Conservation (phyloP, 1,284 basidiomycete species). For the Phellopilus nigrolimitatus region DNA sequence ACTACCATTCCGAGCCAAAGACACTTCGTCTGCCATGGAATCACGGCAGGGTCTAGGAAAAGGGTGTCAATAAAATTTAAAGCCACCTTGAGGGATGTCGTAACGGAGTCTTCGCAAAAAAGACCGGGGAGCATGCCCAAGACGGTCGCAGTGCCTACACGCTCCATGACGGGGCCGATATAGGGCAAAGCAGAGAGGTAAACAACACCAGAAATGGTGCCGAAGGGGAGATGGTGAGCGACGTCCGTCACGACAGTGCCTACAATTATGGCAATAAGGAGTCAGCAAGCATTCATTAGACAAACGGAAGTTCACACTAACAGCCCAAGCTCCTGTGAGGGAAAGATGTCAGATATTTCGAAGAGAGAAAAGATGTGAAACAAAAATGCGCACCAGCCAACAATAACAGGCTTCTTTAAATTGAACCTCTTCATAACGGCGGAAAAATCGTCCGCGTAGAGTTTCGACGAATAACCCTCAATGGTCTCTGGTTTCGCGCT, state of each 20-base stretch:
- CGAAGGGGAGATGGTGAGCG: conserved; percentile 19
- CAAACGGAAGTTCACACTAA: not conserved
- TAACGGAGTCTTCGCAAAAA: conserved; percentile 19
- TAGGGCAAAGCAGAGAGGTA: conserved; percentile 24
- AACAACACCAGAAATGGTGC: conserved; percentile 24
- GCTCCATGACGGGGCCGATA: conserved; percentile 21
- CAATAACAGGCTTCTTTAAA: conserved; percentile 32
- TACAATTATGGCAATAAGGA: conserved; percentile 15
- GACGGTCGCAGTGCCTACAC: conserved; percentile 20
- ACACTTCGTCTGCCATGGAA: conserved; percentile 23
- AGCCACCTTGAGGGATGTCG: conserved; percentile 20
- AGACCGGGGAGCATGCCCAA: conserved; percentile 20
- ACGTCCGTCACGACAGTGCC: conserved; percentile 25
- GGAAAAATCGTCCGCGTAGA: conserved; percentile 17
- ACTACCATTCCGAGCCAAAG: conserved; percentile 24
- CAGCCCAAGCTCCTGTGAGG: conserved; percentile 8
- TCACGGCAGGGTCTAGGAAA: conserved; percentile 20
- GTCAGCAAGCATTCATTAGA: not conserved
- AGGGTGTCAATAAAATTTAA: conserved; percentile 23
- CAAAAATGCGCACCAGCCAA: conserved; percentile 15
- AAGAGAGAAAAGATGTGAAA: not conserved
- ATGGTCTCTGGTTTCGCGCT: conserved; percentile 14
- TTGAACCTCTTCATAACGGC: conserved; percentile 16
- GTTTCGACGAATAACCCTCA: conserved; percentile 12
- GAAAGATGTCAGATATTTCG: not conserved